phyloP scores from a whole-genome alignment of 768 basidiomycete genomes.

The Tulasnella sp. region DNA sequence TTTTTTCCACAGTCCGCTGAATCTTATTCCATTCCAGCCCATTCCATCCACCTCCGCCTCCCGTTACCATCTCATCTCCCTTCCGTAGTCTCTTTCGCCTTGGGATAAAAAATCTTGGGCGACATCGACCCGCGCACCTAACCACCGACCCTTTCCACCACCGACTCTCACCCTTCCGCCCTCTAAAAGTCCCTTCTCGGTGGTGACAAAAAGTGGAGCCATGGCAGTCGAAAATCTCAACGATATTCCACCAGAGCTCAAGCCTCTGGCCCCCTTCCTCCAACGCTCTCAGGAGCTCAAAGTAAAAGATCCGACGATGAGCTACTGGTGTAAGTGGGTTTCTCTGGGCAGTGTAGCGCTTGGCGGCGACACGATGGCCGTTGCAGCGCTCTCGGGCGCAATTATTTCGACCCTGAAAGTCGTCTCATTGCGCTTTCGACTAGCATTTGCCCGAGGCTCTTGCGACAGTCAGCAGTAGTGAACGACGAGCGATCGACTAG shows the following conservation, averaged over 20 bases:
- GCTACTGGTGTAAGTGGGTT: constrained; percentile 85
- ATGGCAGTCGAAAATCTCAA: constrained; percentile 20
- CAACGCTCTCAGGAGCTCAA: constrained; percentile 88
- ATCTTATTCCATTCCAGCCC: constrained; percentile 6
- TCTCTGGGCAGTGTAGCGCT: constrained; percentile 2
- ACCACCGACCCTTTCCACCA: constrained; percentile 10
- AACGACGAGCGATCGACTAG: not conserved
- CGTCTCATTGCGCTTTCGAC: not conserved
- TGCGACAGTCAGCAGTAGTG: not conserved
- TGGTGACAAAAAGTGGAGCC: constrained; percentile 13
- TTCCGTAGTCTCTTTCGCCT: not conserved
- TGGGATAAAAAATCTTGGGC: constrained; percentile 1
- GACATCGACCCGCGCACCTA: not conserved
- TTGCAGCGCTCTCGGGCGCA: not conserved
- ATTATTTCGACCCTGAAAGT: constrained; percentile 11
- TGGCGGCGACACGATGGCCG: not conserved
- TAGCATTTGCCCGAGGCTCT: constrained; percentile 21
- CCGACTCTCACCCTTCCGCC: not conserved
- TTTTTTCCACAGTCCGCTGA: not conserved
- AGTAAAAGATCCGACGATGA: constrained; percentile 75
- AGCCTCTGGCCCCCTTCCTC: constrained; percentile 68
- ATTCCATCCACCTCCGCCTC: constrained; percentile 9
- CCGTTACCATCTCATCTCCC: constrained; percentile 11
- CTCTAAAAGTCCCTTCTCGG: not conserved
- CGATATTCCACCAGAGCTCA: constrained; percentile 39